phyloP scores from a whole-genome alignment of 805 yeast species.

The Yamadazyma sp. region DNA sequence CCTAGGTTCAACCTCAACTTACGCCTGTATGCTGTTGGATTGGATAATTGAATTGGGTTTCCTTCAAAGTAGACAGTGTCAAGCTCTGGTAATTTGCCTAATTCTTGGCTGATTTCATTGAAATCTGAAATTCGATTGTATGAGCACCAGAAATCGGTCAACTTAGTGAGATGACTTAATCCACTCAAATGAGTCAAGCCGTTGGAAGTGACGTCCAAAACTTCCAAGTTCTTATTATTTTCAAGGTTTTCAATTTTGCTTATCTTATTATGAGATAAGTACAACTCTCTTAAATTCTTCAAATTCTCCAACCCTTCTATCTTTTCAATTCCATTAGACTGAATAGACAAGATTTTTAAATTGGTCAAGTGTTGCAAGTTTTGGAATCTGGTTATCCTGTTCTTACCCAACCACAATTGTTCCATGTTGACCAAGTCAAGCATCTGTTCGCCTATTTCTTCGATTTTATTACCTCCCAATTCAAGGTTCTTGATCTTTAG shows the following conservation, averaged over 20 bases:
- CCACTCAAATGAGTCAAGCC: conserved; percentile 60
- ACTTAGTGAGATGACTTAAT: conserved; percentile 58
- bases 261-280: conserved; percentile 83
- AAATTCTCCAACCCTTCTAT: conserved; percentile 80
- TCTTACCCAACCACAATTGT: conserved; percentile 92
- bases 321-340: conserved; percentile 75
- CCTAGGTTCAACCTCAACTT: conserved; percentile 75
- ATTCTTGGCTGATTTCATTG: conserved; percentile 64
- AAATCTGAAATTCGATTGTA: conserved; percentile 68
- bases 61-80: conserved; percentile 94
- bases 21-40: conserved; percentile 81
- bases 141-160: conserved; percentile 95
- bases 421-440: conserved; percentile 54
- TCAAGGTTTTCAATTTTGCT: conserved; percentile 76
- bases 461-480: conserved; percentile 84
- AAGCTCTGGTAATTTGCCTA: conserved; percentile 59
- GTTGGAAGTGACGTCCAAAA: conserved; percentile 82
- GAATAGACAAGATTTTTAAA: conserved; percentile 79
- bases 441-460: conserved; percentile 55
- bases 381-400: conserved; percentile 63
- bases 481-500: conserved; percentile 67
- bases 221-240: conserved; percentile 60
- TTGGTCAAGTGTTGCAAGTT: conserved; percentile 60
- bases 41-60: conserved; percentile 75
- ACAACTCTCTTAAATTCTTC: conserved; percentile 76